phyloP scores from a whole-genome alignment of 345 rosid species.

The Populus alba region DNA sequence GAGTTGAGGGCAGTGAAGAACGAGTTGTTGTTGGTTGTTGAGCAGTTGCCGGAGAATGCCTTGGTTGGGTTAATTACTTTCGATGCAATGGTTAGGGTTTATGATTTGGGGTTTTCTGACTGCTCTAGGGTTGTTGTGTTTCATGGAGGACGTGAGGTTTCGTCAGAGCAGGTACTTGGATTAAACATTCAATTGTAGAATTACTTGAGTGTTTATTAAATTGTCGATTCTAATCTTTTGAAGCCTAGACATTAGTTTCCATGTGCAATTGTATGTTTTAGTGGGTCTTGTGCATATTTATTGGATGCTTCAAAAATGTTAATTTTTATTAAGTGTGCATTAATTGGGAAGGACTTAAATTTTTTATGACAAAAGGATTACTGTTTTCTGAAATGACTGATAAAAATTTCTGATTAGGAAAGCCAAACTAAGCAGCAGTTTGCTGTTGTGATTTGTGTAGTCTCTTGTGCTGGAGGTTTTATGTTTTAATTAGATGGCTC shows the following conservation, averaged over 20 bases:
- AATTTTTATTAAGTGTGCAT: background rate
- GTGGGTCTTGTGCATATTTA: background rate
- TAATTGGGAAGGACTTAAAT: background rate
- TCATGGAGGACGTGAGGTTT: constrained; percentile 73
- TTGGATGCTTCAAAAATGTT: background rate
- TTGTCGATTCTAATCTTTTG: background rate
- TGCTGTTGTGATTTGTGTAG: background rate
- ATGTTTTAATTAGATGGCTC: background rate
- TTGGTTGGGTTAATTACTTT: constrained; percentile 68
- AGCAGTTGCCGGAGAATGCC: constrained; percentile 76
- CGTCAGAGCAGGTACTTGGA: constrained; percentile 61
- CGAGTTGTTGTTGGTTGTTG: constrained; percentile 68
- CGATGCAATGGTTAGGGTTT: constrained; percentile 82
- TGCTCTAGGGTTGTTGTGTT: constrained; percentile 70
- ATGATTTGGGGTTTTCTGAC: constrained; percentile 73
- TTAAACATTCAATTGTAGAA: background rate
- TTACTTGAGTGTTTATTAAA: background rate
- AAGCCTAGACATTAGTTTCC: background rate
- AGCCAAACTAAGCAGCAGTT: background rate
- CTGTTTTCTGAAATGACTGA: background rate
- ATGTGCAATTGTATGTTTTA: background rate
- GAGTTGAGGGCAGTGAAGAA: constrained; percentile 69
- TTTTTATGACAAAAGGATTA: background rate
- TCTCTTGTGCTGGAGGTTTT: background rate
- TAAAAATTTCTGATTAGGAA: background rate